Conservation (phyloP, 805 yeast genomes). For the Lipomyces starkeyi region DNA sequence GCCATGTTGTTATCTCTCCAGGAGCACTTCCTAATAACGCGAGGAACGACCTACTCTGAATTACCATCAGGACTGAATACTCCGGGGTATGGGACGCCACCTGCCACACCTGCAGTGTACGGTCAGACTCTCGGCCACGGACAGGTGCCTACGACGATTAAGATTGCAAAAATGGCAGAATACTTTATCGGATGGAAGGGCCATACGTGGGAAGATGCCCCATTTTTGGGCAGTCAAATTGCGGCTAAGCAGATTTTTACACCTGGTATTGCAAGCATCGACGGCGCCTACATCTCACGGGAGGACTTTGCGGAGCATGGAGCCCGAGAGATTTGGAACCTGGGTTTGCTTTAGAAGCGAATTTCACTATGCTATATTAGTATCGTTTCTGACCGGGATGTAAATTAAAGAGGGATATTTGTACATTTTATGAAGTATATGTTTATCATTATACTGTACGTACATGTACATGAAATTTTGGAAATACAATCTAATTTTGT, state of each 20-base stretch:
- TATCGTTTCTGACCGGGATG: background rate
- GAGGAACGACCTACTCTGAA: conserved; percentile 48
- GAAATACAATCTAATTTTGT: no score
- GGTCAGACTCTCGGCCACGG: conserved; percentile 46
- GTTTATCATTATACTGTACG: no score
- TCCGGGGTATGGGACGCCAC: conserved; percentile 45
- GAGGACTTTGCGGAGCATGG: conserved; percentile 79
- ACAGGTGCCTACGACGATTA: conserved; percentile 83
- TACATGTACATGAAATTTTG: no score
- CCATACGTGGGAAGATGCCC: conserved; percentile 72
- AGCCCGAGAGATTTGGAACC: conserved; percentile 82
- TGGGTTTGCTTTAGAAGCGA: conserved; percentile 34
- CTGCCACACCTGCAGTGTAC: conserved; percentile 41
- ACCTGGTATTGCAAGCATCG: conserved; percentile 58
- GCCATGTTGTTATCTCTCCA: conserved; percentile 65
- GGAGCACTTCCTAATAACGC: conserved; percentile 57
- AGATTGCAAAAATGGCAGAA: conserved; percentile 76
- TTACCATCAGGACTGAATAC: conserved; percentile 47
- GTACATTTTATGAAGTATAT: background rate
- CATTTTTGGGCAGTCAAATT: conserved; percentile 86
- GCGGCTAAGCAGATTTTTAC: conserved; percentile 84
- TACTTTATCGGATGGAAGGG: conserved; percentile 95
- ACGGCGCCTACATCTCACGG: conserved; percentile 67
- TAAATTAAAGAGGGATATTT: background rate
- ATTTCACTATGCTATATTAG: background rate